phyloP scores from a whole-genome alignment of 2,329 filamentous ascomycete genomes.

The Phyllosticta citribraziliensis region DNA sequence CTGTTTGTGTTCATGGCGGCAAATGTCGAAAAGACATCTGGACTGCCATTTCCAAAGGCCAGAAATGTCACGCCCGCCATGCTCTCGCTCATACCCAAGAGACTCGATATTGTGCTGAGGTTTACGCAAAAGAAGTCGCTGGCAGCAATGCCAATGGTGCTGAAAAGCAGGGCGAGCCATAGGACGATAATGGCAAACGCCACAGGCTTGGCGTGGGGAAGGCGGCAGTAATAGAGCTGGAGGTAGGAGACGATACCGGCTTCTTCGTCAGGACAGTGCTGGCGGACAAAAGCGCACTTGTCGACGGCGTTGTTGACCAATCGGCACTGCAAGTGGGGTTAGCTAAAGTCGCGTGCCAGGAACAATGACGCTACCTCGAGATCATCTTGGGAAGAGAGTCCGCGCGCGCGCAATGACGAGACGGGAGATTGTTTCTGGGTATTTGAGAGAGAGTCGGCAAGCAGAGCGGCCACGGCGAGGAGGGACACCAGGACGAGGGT shows the following conservation, averaged over 20 bases:
- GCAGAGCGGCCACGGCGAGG: conserved; percentile 24
- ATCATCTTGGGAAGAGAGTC: conserved; percentile 17
- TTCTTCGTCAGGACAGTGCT: conserved; percentile 80
- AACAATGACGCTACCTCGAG: conserved; percentile 24
- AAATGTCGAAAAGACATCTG: conserved; percentile 97
- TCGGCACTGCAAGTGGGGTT: conserved; percentile 45
- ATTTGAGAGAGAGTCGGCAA: background rate
- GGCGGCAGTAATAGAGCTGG: conserved; percentile 77
- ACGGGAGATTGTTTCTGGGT: background rate
- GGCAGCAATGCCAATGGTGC: conserved; percentile 92
- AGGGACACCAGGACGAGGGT: conserved; percentile 30
- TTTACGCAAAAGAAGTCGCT: conserved; percentile 99
- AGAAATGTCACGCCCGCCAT: conserved; percentile 93
- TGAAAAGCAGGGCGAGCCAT: conserved; percentile 87
- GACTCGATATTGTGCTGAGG: conserved; percentile 78
- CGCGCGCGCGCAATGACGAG: background rate
- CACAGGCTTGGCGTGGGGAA: conserved; percentile 58
- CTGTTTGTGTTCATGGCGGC: conserved; percentile 96
- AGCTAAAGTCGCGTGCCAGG: background rate
- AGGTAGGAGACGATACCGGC: conserved; percentile 85
- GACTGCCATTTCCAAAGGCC: conserved; percentile 94
- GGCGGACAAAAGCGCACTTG: conserved; percentile 76
- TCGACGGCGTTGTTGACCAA: conserved; percentile 67
- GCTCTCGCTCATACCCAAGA: conserved; percentile 90
- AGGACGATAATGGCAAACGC: conserved; percentile 69